These are phyloP conservation scores for Chlorophyllum brunneum DNA, from an alignment of 768 basidiomycete species.

Conservation along the genomic window DNA sequence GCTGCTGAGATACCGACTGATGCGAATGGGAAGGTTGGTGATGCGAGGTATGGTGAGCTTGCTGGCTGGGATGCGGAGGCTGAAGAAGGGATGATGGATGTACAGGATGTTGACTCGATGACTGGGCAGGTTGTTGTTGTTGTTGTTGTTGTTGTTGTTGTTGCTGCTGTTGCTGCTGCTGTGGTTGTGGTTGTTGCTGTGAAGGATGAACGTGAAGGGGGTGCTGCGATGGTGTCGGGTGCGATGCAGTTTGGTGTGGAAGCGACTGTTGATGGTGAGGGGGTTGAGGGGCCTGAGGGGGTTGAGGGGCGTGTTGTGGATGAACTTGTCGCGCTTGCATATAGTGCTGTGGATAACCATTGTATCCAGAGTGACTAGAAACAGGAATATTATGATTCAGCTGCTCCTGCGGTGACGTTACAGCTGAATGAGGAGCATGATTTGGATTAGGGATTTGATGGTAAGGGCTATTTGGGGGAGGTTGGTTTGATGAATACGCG, in stretches of 20 bases:
- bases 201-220: slow-evolving; percentile 33
- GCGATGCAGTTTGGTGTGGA: slow-evolving; percentile 19
- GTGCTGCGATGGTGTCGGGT: slow-evolving; percentile 22
- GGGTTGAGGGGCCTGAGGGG: slow-evolving; percentile 20
- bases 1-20: neutral
- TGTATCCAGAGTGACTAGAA: slow-evolving; percentile 7
- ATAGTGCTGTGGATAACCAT: slow-evolving; percentile 11
- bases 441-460: slow-evolving; percentile 23
- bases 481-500: slow-evolving; percentile 35
- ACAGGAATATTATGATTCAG: slow-evolving; percentile 10
- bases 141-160: slow-evolving; percentile 12
- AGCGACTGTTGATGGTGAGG: slow-evolving; percentile 24
- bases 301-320: slow-evolving; percentile 16
- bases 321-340: slow-evolving; percentile 9
- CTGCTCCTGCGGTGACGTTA: slow-evolving; percentile 10
- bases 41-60: slow-evolving; percentile 2
- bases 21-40: slow-evolving; percentile 7
- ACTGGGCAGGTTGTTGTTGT: slow-evolving; percentile 4
- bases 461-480: slow-evolving; percentile 27
- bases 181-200: slow-evolving; percentile 17
- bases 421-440: slow-evolving; percentile 9
- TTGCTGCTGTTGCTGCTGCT: slow-evolving; percentile 6
- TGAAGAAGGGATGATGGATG: slow-evolving; percentile 10
- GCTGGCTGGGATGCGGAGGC: neutral
- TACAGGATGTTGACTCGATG: slow-evolving; percentile 1